Conservation (phyloP, 257 asterid species). For the Osmanthus fragrans region DNA sequence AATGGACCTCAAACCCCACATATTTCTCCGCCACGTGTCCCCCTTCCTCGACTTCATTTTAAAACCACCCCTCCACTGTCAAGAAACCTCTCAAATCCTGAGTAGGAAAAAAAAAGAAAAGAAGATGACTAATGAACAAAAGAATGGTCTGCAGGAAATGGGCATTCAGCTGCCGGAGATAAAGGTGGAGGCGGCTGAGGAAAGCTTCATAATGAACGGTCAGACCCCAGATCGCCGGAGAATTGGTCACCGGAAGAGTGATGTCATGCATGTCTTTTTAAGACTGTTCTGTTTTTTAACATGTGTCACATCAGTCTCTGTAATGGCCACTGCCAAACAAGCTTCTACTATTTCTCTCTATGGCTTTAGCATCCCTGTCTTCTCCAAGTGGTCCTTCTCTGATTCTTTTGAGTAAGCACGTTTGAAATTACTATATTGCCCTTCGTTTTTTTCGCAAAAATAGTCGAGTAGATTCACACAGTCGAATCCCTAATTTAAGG, state of each 20-base stretch:
- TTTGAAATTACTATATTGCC: not conserved
- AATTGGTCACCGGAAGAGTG: slow-evolving; percentile 34
- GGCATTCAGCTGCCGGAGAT: slow-evolving; percentile 65
- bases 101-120: too few relatives aligned
- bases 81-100: not conserved
- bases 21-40: slow-evolving; percentile 37
- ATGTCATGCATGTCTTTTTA: slow-evolving; percentile 45
- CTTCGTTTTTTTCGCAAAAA: not conserved
- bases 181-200: slow-evolving; percentile 31
- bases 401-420: slow-evolving; percentile 66
- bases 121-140: slow-evolving; percentile 40
- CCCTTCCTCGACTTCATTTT: slow-evolving; percentile 3
- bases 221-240: slow-evolving; percentile 17
- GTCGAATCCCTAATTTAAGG: slow-evolving; percentile 18
- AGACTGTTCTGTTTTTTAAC: slow-evolving; percentile 56
- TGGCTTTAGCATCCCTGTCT: slow-evolving; percentile 66
- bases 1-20: slow-evolving; percentile 20
- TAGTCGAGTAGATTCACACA: too few relatives aligned
- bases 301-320: slow-evolving; percentile 54
- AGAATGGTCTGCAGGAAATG: slow-evolving; percentile 40
- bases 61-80: not conserved
- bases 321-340: slow-evolving; percentile 74
- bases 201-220: slow-evolving; percentile 36
- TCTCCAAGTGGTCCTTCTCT: slow-evolving; percentile 88
- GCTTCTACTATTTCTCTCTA: slow-evolving; percentile 65